Conservation (phyloP, 257 asterid genomes). For the Solanum dulcamara region DNA sequence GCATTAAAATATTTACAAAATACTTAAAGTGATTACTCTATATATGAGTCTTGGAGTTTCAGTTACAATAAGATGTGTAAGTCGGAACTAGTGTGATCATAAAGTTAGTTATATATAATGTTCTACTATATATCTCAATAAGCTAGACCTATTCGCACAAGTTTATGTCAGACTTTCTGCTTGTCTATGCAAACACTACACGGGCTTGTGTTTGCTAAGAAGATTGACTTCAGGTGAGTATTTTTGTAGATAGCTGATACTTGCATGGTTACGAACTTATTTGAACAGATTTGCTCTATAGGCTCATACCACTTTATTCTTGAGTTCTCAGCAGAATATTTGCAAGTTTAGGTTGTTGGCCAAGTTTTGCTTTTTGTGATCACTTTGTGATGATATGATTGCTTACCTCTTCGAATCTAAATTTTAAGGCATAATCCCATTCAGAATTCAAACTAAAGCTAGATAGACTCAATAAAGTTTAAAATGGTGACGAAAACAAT, state of each 20-base stretch:
- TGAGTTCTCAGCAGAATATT: neutral
- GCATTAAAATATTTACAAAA: neutral
- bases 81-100: neutral
- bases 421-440: too few relatives aligned
- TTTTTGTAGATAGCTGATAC: neutral
- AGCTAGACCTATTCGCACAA: neutral
- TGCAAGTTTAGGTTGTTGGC: neutral
- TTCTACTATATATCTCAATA: neutral
- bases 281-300: neutral
- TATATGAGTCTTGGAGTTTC: neutral
- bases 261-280: neutral
- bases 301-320: neutral
- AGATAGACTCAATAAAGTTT: neutral
- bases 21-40: neutral
- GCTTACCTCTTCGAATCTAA: neutral
- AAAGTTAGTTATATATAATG: neutral
- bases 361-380: neutral
- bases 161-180: neutral
- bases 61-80: neutral
- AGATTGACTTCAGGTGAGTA: neutral
- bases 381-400: neutral
- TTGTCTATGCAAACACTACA: neutral
- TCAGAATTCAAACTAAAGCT: neutral
- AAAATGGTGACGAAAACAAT: neutral
- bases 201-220: neutral